These are phyloP conservation scores for Phenoliferia sp. DNA, from an alignment of 1,284 basidiomycete genomes.

Conservation along the genomic window DNA sequence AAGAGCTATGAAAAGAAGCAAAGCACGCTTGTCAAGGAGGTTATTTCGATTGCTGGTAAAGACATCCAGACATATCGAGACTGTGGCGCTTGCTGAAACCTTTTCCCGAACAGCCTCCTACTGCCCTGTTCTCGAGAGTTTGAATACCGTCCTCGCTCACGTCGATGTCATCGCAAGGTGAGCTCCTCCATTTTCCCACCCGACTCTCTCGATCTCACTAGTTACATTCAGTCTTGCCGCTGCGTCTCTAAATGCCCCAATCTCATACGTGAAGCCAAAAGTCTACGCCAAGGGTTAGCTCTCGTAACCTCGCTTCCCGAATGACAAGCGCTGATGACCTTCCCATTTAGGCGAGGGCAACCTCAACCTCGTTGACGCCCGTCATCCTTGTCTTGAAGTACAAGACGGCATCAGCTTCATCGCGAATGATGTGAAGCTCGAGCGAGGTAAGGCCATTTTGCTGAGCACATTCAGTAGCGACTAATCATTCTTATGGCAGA, in stretches of 20 bases:
- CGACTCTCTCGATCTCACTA: background rate
- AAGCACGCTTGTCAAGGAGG: conserved; percentile 80
- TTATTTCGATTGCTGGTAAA: conserved; percentile 85
- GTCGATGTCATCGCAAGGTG: conserved; percentile 87
- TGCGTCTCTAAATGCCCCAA: conserved; percentile 78
- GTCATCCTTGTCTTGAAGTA: conserved; percentile 95
- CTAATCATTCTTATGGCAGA: conserved; percentile 26
- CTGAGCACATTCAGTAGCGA: conserved; percentile 32
- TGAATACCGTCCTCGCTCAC: conserved; percentile 82
- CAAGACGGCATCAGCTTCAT: conserved; percentile 96
- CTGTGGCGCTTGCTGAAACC: background rate
- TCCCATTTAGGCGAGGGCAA: conserved; percentile 51
- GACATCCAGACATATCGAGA: background rate
- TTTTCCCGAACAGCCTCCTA: conserved; percentile 54
- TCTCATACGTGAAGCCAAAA: conserved; percentile 78
- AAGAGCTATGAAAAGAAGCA: conserved; percentile 72
- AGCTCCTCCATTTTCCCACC: conserved; percentile 19
- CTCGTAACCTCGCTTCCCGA: no score
- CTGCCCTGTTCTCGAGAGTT: conserved; percentile 78
- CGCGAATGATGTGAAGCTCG: conserved; percentile 87
- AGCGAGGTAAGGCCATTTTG: conserved; percentile 57
- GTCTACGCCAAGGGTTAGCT: conserved; percentile 61
- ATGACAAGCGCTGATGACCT: background rate
- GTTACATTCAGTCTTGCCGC: conserved; percentile 66
- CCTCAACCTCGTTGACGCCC: conserved; percentile 70